Percentiles rank a stretch among this genome's conserved stretches.
phyloP scores from a whole-genome alignment of 805 yeast genomes.

The Komagataella kurtzmanii region DNA sequence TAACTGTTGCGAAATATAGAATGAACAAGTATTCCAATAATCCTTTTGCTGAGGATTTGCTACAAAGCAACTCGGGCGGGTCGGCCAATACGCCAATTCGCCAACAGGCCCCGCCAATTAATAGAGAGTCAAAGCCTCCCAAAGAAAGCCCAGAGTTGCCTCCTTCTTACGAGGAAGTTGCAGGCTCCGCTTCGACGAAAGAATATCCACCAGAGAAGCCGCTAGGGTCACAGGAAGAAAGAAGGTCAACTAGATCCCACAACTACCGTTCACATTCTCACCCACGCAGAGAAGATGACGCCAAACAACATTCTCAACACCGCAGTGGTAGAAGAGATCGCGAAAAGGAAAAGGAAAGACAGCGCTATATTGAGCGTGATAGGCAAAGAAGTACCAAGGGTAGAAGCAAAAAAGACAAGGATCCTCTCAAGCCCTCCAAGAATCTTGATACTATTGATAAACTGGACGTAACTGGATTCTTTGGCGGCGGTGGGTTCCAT shows the following conservation, averaged over 20 bases:
- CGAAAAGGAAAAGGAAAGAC: slow-evolving; percentile 6
- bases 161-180: slow-evolving; percentile 61
- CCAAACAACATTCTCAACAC: neutral
- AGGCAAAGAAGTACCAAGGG: slow-evolving; percentile 12
- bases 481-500: slow-evolving; percentile 88
- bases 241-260: slow-evolving; percentile 10
- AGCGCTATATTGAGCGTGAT: slow-evolving; percentile 3
- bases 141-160: neutral
- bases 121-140: neutral
- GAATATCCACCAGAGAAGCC: slow-evolving; percentile 46
- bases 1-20: neutral
- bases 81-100: neutral
- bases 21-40: neutral
- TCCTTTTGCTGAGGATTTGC: neutral
- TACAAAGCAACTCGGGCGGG: neutral
- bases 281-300: slow-evolving; percentile 7
- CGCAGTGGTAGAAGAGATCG: slow-evolving; percentile 1
- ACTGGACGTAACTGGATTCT: slow-evolving; percentile 89
- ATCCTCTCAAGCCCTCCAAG: slow-evolving; percentile 33
- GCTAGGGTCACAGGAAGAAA: slow-evolving; percentile 8
- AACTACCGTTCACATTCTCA: slow-evolving; percentile 6
- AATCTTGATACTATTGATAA: slow-evolving; percentile 91
- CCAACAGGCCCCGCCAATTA: neutral
- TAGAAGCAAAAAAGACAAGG: slow-evolving; percentile 22
- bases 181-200: slow-evolving; percentile 29